Base-by-base conservation (phyloP, 2,329 filamentous ascomycete species). In the Neofusicoccum cordaticola region DNA sequence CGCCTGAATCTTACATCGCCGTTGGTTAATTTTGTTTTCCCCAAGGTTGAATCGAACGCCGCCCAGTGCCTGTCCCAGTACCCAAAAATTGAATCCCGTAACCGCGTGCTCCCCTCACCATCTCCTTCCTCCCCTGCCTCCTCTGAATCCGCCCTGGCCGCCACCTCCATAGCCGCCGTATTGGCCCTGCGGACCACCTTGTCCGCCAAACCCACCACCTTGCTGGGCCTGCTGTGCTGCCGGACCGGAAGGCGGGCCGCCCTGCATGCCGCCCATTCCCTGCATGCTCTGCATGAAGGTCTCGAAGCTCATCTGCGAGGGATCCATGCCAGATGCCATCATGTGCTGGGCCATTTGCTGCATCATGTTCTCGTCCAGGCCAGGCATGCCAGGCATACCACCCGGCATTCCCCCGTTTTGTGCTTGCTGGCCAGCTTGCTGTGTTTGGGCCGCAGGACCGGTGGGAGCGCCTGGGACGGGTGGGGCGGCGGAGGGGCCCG, bases 351-450 rank as follows among this genome's bases (percentile, higher is more conserved):
- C 78, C 82, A 87, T 86, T 66, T 83, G 81, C 75, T 85, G 83
- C 82, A 86, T 85, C 80, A 86, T 85, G 65, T 85, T 82, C 1
- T 78, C 82, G 60, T 83, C 81, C 27, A 82, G 81, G 77, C 85
- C 77, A 7, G 74, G 73, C 72, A 77, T 82, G 1, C 81, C 69
- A 8, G 71, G 66, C 65, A 71, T 72, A 2, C 62, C 68, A 0
- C 66, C 65, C 60, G 69, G 67, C 2, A 52, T 70, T 12, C 64
- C 70, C 11, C 66, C 65, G 11, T 64, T 56, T 41, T 51, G 52
- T 22, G 65, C 66, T 34, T 58, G 62, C 34, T 58, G 50, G 44
- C 41, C 39, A 35, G 41, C 34, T 37, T 63, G 47, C 27, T 41
- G 41, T 63, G 52, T 31, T 1, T 67, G 66, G 6, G 67, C 69